Evolutionary conservation across 2,329 filamentous ascomycete species (phyloP).

Genomic region (Escovopsis weberi): DNA sequence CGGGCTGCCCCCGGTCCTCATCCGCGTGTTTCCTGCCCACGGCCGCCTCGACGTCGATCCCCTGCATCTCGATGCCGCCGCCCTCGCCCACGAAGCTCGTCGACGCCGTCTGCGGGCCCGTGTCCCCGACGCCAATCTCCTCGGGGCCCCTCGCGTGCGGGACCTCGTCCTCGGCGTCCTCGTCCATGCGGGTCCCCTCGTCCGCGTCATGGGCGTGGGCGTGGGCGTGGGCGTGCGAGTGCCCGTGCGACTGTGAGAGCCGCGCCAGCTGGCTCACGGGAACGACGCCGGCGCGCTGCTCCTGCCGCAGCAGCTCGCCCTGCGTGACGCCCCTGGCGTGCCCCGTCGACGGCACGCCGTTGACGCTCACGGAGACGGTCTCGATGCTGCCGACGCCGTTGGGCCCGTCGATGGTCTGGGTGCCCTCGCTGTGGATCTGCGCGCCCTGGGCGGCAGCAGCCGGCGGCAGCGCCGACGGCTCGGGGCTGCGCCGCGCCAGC

Average conservation of each 20-base stretch:
- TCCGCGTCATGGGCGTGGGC: slow-evolving; percentile 14
- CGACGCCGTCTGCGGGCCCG: slow-evolving; percentile 52
- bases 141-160: slow-evolving; percentile 77
- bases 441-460: slow-evolving; percentile 14
- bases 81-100: slow-evolving; percentile 25
- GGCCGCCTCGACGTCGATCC: slow-evolving; percentile 46
- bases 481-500: slow-evolving; percentile 38
- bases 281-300: slow-evolving; percentile 69
- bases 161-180: slow-evolving; percentile 45
- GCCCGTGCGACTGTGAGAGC: too few relatives aligned
- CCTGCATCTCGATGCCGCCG: slow-evolving; percentile 33
- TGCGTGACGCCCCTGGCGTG: slow-evolving; percentile 53
- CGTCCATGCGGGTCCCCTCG: slow-evolving; percentile 23
- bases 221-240: slow-evolving; percentile 20
- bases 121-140: slow-evolving; percentile 73
- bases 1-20: slow-evolving; percentile 12
- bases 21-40: slow-evolving; percentile 35
- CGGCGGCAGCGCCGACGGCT: slow-evolving; percentile 9
- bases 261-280: slow-evolving; percentile 47
- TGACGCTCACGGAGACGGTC: slow-evolving; percentile 64
- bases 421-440: slow-evolving; percentile 53
- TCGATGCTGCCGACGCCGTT: slow-evolving; percentile 68
- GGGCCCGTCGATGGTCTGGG: slow-evolving; percentile 67
- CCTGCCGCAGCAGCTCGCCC: slow-evolving; percentile 72
- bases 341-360: slow-evolving; percentile 45